A percentile compares a stretch with the other conserved stretches of the same genome.
phyloP scores from a whole-genome alignment of 495 filamentous ascomycete genomes.

The Durotheca rogersii region DNA sequence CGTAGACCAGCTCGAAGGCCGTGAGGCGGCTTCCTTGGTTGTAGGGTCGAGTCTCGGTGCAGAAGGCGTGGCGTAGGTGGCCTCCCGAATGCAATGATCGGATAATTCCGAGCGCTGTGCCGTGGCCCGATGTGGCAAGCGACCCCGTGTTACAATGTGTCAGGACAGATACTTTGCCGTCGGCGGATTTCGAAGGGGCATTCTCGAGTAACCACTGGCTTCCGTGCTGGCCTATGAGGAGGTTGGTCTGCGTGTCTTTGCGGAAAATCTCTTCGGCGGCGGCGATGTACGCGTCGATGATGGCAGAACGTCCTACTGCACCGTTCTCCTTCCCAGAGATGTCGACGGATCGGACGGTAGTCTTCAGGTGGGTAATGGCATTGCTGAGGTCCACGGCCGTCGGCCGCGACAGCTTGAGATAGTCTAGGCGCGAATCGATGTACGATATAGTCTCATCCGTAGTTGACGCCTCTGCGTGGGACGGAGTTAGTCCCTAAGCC shows the following conservation, averaged over 20 bases:
- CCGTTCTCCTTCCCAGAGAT: slow-evolving; percentile 33
- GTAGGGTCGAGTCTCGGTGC: slow-evolving; percentile 95
- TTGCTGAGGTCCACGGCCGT: slow-evolving; percentile 94
- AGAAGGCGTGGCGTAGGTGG: slow-evolving; percentile 77
- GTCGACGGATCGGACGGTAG: slow-evolving; percentile 47
- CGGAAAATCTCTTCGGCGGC: slow-evolving; percentile 83
- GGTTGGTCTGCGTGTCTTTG: slow-evolving; percentile 85
- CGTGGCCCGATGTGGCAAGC: slow-evolving; percentile 93
- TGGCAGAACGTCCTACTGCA: slow-evolving; percentile 39
- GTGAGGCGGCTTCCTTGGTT: slow-evolving; percentile 96
- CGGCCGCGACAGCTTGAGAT: slow-evolving; percentile 81
- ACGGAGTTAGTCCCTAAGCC: background rate
- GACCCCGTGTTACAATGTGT: slow-evolving; percentile 99
- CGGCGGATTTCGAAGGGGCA: slow-evolving; percentile 39
- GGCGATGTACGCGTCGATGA: slow-evolving; percentile 66
- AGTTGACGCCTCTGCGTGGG: slow-evolving; percentile 36
- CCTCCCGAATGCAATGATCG: slow-evolving; percentile 70
- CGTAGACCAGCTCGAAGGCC: slow-evolving; percentile 92
- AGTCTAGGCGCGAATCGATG: slow-evolving; percentile 73
- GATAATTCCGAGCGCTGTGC: slow-evolving; percentile 91
- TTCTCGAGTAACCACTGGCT: slow-evolving; percentile 73
- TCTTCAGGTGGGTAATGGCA: slow-evolving; percentile 77
- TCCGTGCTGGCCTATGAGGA: slow-evolving; percentile 77
- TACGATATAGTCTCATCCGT: slow-evolving; percentile 62
- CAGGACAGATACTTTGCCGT: slow-evolving; percentile 65